phyloP scores from a whole-genome alignment of 768 basidiomycete genomes.

The Rhodocollybia butyracea region DNA sequence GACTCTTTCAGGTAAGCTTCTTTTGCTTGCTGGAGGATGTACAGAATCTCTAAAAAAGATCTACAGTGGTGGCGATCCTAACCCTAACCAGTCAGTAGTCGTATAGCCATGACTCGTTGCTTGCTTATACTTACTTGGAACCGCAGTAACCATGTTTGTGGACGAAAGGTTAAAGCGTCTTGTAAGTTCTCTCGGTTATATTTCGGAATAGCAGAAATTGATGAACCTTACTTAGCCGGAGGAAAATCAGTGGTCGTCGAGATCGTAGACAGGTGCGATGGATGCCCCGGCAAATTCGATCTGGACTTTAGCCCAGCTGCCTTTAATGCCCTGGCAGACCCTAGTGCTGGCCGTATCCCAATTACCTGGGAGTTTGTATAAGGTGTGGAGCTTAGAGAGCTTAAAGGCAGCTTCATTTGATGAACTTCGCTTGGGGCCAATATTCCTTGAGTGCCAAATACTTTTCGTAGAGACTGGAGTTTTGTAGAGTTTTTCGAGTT shows the following conservation, averaged over 20 bases:
- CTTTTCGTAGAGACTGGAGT: too few relatives aligned
- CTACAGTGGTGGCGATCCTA: slow-evolving; percentile 9
- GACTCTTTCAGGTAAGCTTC: slow-evolving; percentile 29
- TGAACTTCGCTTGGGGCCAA: too few relatives aligned
- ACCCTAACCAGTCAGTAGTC: slow-evolving; percentile 37
- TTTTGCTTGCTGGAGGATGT: background rate
- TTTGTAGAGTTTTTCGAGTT: too few relatives aligned
- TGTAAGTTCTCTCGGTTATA: slow-evolving; percentile 24
- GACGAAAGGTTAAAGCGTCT: slow-evolving; percentile 24
- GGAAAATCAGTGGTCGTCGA: background rate
- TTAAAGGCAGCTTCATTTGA: too few relatives aligned
- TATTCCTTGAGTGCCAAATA: too few relatives aligned
- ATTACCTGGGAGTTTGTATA: too few relatives aligned
- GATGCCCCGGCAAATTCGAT: slow-evolving; percentile 1
- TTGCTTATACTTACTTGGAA: background rate
- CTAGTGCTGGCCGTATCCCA: background rate
- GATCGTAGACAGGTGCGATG: slow-evolving; percentile 1
- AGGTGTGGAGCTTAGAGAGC: too few relatives aligned
- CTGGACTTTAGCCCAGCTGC: slow-evolving; percentile 1
- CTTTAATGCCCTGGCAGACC: background rate
- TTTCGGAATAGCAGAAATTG: background rate
- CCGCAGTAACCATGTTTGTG: slow-evolving; percentile 45
- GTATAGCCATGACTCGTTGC: background rate
- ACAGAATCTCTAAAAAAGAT: background rate
- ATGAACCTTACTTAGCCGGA: background rate